Percentiles rank a stretch among this genome's conserved stretches.
Conservation (phyloP, 1,139 yeast species). For the Pneumocystis jirovecii region DNA sequence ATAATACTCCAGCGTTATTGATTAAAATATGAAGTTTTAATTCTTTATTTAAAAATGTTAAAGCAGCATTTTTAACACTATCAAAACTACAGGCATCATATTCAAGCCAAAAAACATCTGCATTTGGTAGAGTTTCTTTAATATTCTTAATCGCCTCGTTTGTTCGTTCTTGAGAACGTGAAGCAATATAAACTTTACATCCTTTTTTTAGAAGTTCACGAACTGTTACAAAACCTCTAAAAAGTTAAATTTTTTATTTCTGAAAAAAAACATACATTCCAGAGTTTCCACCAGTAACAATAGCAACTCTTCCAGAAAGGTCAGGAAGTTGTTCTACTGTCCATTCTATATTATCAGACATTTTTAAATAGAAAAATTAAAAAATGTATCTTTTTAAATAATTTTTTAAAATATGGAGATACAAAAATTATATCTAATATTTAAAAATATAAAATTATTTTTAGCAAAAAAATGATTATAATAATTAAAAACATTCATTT, state of each 20-base stretch:
- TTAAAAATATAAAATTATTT: not conserved
- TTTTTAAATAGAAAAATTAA: not conserved
- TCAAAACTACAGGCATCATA: slow-evolving; percentile 34
- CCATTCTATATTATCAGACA: slow-evolving; percentile 19
- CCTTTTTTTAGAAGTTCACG: slow-evolving; percentile 21
- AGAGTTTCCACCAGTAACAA: slow-evolving; percentile 15
- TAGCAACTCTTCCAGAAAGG: slow-evolving; percentile 25
- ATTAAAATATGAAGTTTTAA: slow-evolving; percentile 13
- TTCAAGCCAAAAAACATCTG: slow-evolving; percentile 17
- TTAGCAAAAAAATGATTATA: not conserved
- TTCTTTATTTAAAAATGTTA: slow-evolving; percentile 12
- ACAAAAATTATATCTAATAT: not conserved
- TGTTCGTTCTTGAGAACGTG: slow-evolving; percentile 28
- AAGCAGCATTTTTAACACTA: slow-evolving; percentile 13
- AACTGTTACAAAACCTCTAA: slow-evolving; percentile 16
- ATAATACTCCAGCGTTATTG: slow-evolving; percentile 16
- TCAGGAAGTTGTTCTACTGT: slow-evolving; percentile 32
- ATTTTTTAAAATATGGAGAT: not conserved
- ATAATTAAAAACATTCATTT: no score
- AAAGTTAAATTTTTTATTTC: slow-evolving; percentile 4
- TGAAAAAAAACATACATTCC: slow-evolving; percentile 1
- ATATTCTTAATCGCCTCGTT: slow-evolving; percentile 25
- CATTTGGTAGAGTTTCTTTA: slow-evolving; percentile 18
- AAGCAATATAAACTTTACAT: slow-evolving; percentile 33
- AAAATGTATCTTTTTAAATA: not conserved